phyloP scores from a whole-genome alignment of 2,329 filamentous ascomycete species.

The Aspergillus sojae region DNA sequence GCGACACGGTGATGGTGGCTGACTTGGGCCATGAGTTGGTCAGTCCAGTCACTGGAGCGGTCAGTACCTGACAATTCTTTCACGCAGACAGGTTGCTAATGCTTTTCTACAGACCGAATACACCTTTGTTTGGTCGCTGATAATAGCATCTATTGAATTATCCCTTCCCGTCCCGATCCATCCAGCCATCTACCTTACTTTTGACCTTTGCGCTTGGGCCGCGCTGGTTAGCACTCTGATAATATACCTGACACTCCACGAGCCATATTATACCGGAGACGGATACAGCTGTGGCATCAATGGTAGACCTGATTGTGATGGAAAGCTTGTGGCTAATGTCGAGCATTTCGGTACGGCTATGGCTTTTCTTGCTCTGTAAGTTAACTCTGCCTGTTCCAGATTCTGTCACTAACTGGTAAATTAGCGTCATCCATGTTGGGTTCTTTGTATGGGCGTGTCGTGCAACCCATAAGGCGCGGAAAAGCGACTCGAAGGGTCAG shows the following conservation, averaged over 20 bases:
- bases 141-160: conserved; percentile 11
- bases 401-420: background rate
- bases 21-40: conserved; percentile 10
- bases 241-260: conserved; percentile 2
- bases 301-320: conserved; percentile 2
- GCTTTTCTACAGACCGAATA: conserved; percentile 5
- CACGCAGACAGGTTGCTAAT: background rate
- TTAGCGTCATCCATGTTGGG: conserved; percentile 14
- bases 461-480: conserved; percentile 10
- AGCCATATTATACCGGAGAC: conserved; percentile 6
- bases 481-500: background rate
- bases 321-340: conserved; percentile 8
- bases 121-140: conserved; percentile 12
- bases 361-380: conserved; percentile 13
- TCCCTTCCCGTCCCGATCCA: conserved; percentile 7
- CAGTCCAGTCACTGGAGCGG: conserved; percentile 11
- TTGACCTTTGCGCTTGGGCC: conserved; percentile 12
- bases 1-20: background rate
- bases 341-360: conserved; percentile 15
- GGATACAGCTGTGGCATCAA: conserved; percentile 8
- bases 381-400: background rate
- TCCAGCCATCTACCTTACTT: conserved; percentile 15
- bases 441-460: conserved; percentile 14
- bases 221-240: background rate
- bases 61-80: background rate